Evolutionary conservation across 306 rosid genomes (phyloP), one percentile per base, ranked within the genome.

Genomic region (Hippophae tibetana): DNA sequence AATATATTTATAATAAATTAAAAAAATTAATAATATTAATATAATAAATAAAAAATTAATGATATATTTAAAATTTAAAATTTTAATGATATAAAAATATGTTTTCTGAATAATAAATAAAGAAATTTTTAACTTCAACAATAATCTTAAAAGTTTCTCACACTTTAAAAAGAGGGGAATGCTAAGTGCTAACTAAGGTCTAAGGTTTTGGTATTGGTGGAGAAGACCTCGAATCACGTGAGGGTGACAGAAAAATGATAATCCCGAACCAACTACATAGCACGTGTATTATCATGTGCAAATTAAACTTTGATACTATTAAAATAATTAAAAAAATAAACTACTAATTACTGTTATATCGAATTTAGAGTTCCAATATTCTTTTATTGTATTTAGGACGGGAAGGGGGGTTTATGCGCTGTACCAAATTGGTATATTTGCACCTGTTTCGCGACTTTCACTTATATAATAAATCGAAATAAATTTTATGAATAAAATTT

Each of bases 211-310:
- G 47, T 7, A 58, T 64, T 44, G 75, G 60, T 56, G 70, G 72
- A 14, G 13, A 57, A 41, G 56, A 40, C 67, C 63, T 74, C 53
- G 68, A 68, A 65, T 64, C 72, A 60, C 69, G 65, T 65, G 72
- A 65, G 49, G 9, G 40, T 48, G 18, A 57, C 60, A 25, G 23
- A 10, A 55, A 60, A 13, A 7, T 64, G 72, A 52, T 55, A 68
- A 75, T 74, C 79, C 79, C 79, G n/a, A 69, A 41, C 57, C 56
- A 57, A 50, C 23, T 41, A 48, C 56, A 49, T 38, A 44, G 58
- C 79, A 74, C 66, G 68, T 74, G 79, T 71, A 45, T 7, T 48
- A 25, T 69, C 79, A 69, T 52, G 69, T 69, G 75, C 75, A 18
- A 42, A 0, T 13, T 60, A 59, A 47, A 38, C 65, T 26, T 52